Conservation (phyloP, 257 asterid species). For the Verbena officinalis region DNA sequence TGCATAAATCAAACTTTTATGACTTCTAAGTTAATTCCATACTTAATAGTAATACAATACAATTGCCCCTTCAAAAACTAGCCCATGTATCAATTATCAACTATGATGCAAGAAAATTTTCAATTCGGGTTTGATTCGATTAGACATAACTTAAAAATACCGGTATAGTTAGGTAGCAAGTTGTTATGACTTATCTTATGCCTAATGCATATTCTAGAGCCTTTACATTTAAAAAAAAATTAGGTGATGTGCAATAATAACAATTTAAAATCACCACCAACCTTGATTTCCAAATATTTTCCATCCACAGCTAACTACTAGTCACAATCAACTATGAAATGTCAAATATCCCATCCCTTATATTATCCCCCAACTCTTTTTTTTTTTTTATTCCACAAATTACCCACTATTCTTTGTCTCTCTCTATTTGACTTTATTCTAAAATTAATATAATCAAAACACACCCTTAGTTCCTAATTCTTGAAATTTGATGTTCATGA, state of each 20-base stretch:
- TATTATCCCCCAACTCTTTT: background rate
- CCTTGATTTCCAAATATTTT: conserved; percentile 19
- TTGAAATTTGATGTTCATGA: conserved; percentile 16
- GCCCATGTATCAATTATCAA: background rate
- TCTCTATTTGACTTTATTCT: conserved; percentile 6
- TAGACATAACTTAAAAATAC: too few species aligned
- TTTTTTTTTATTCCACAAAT: conserved; percentile 15
- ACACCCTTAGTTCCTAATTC: background rate
- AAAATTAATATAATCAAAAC: conserved; percentile 8
- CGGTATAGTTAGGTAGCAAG: background rate
- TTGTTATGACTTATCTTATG: conserved; percentile 22
- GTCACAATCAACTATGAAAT: too few species aligned
- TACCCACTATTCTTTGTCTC: conserved; percentile 29
- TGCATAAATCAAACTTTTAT: background rate
- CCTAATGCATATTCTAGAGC: conserved; percentile 20
- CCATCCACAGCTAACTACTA: conserved; percentile 21
- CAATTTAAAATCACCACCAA: conserved; percentile 28
- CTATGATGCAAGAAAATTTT: too few species aligned
- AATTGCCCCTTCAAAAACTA: background rate
- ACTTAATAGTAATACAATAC: too few species aligned
- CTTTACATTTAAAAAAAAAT: conserved; percentile 21
- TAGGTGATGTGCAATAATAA: conserved; percentile 21
- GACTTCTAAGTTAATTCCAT: background rate
- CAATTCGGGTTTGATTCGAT: too few species aligned
- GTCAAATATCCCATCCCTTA: conserved; percentile 25